Percentiles rank a stretch among this genome's conserved stretches.
Conservation (phyloP, 306 rosid species). For the Acacia acuminata region DNA sequence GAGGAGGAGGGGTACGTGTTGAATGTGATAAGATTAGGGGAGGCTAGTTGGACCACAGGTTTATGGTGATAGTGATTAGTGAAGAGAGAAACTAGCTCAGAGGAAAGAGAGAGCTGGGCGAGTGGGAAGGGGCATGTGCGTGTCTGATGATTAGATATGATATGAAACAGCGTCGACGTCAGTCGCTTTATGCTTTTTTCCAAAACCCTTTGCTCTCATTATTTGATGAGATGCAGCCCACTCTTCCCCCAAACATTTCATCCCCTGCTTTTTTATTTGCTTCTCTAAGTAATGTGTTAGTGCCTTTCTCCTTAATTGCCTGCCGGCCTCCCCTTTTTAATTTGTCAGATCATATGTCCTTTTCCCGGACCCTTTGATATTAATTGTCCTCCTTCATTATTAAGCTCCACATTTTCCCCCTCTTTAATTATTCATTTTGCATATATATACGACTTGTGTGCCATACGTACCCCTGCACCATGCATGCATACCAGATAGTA, state of each 20-base stretch:
- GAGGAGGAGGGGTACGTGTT: not conserved
- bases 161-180: conserved; percentile 60
- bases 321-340: conserved; percentile 21
- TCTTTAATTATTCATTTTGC: not conserved
- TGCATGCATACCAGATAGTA: conserved; percentile 19
- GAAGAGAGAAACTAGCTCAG: not conserved
- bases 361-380: conserved; percentile 23
- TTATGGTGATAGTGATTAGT: conserved; percentile 41
- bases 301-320: conserved; percentile 36
- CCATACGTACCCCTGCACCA: conserved; percentile 11
- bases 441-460: not conserved
- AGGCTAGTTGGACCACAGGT: conserved; percentile 70
- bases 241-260: conserved; percentile 48
- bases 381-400: not conserved
- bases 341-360: conserved; percentile 55
- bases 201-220: conserved; percentile 45
- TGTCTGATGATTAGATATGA: conserved; percentile 55
- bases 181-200: conserved; percentile 63
- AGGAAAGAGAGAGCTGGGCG: not conserved
- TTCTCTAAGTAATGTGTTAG: conserved; percentile 1
- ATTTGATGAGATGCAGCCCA: conserved; percentile 76
- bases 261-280: conserved; percentile 35
- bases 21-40: conserved; percentile 70
- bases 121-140: conserved; percentile 59
- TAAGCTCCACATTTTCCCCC: conserved; percentile 13